These are phyloP conservation scores for Aspergillus alliaceus DNA, from an alignment of 2,329 filamentous ascomycete species.

Conservation along the genomic window DNA sequence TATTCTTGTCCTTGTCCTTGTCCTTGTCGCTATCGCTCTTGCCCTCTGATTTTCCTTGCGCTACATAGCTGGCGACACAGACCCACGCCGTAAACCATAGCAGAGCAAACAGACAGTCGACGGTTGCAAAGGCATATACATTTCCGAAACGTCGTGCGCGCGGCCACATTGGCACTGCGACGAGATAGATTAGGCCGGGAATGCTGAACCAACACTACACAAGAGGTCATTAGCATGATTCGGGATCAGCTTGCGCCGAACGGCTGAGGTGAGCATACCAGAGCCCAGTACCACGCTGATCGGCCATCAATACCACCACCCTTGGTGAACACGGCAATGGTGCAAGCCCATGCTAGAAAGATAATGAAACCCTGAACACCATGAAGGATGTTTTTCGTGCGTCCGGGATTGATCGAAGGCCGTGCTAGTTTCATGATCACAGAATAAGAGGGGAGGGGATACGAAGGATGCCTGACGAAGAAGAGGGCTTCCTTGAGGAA, in stretches of 20 bases:
- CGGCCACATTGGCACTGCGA: conserved; percentile 61
- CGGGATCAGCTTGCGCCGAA: neutral
- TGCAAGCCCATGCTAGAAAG: conserved; percentile 59
- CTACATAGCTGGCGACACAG: conserved; percentile 57
- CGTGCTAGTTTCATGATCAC: conserved; percentile 29
- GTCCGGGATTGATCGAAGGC: conserved; percentile 49
- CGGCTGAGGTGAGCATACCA: conserved; percentile 45
- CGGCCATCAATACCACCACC: conserved; percentile 54
- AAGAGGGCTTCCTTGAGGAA: conserved; percentile 12
- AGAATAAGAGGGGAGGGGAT: conserved; percentile 3
- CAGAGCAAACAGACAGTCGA: conserved; percentile 56
- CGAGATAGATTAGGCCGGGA: conserved; percentile 59
- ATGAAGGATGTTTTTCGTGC: conserved; percentile 58
- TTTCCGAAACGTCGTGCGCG: conserved; percentile 60
- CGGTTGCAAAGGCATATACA: conserved; percentile 57
- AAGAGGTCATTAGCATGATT: neutral
- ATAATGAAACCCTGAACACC: conserved; percentile 55
- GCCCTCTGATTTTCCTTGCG: conserved; percentile 54
- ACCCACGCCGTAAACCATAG: conserved; percentile 63
- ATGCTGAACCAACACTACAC: conserved; percentile 59
- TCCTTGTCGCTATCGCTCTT: conserved; percentile 29
- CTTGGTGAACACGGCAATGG: conserved; percentile 59
- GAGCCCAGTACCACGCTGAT: conserved; percentile 57
- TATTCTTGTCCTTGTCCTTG: conserved; percentile 35
- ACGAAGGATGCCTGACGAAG: conserved; percentile 19